Evolutionary conservation across 768 basidiomycete genomes (phyloP).

Genomic region (Mycena rosella): DNA sequence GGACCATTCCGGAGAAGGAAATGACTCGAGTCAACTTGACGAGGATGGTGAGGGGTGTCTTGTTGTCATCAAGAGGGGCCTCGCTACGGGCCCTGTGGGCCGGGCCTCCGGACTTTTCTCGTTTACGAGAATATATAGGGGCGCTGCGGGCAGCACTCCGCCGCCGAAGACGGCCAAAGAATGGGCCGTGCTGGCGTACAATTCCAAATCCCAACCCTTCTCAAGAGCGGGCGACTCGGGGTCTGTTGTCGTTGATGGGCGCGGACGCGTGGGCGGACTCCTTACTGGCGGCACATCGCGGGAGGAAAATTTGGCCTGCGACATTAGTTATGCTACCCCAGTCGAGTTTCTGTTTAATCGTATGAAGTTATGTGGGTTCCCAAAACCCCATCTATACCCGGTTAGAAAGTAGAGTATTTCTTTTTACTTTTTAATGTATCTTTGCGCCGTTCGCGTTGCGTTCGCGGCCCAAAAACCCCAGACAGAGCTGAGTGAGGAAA

Average conservation of each 20-base stretch:
- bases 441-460: no score
- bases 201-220: constrained; percentile 47
- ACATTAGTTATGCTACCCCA: constrained; percentile 55
- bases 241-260: constrained; percentile 49
- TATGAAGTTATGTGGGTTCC: no score
- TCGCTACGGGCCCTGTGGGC: constrained; percentile 45
- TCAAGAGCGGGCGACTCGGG: constrained; percentile 57
- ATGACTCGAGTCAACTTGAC: constrained; percentile 46
- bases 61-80: constrained; percentile 53
- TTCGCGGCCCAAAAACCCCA: no score
- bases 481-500: no score
- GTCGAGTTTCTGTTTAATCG: background rate
- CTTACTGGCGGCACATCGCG: constrained; percentile 49
- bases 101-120: constrained; percentile 44
- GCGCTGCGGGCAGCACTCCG: background rate
- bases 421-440: no score
- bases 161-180: constrained; percentile 48
- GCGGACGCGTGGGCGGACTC: constrained; percentile 51
- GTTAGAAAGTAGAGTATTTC: no score
- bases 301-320: constrained; percentile 30
- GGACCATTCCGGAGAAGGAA: constrained; percentile 43
- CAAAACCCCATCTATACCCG: no score
- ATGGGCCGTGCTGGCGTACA: constrained; percentile 43
- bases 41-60: constrained; percentile 42
- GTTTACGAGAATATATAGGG: constrained; percentile 38